Base-by-base conservation (phyloP, 768 basidiomycete genomes). In the Sutorius australiensis region DNA sequence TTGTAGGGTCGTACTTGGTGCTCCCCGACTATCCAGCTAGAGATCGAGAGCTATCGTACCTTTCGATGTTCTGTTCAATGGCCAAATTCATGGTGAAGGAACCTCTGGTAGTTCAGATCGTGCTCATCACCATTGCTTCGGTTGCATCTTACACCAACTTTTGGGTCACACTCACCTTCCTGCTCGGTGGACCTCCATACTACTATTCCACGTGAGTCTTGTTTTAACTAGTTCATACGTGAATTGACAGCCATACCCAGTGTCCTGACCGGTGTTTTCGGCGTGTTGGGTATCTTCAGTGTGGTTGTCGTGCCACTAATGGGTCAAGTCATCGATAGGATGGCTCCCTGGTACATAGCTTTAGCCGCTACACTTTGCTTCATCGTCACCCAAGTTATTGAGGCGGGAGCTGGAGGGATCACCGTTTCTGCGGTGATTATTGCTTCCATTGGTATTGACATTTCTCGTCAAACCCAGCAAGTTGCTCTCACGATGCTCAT, bases 211-310 rank as follows among this genome's bases (percentile, higher is more conserved):
- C 64, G 65, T 68, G 40, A n/a, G 65, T 61, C 30, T 34, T 17
- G n/a, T 32, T 57, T 24, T 59, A 40, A 48, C 7, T n/a, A 13
- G 32, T 10, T 3, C 24, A 13, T 10, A 32, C 19, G 17, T 40
- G 3, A 12, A 27, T 21, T 47, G 32, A 51, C 9, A 27, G 17
- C 30, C 19, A 3, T 39, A 12, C 17, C 3, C 16, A 49, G 58
- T 40, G 54, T 62, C 32, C 64, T 67, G n/a, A 78, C 77, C 46
- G 79, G 79, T 30, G 61, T 80, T 16, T 77, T 79, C 55, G 78
- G 77, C 21, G 69, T 80, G 5, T 48, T 79, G 8, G 79, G 79
- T 12, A 64, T 75, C 40, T 55, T 46, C 17, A 78, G 72, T 24
- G 67, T 75, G 21, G 36, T 60, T 12, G 53, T 30, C 5, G 67